A percentile compares a stretch with the other conserved stretches of the same genome.
Evolutionary conservation across 768 basidiomycete genomes (phyloP).

Genomic region (Cystofilobasidium macerans): DNA sequence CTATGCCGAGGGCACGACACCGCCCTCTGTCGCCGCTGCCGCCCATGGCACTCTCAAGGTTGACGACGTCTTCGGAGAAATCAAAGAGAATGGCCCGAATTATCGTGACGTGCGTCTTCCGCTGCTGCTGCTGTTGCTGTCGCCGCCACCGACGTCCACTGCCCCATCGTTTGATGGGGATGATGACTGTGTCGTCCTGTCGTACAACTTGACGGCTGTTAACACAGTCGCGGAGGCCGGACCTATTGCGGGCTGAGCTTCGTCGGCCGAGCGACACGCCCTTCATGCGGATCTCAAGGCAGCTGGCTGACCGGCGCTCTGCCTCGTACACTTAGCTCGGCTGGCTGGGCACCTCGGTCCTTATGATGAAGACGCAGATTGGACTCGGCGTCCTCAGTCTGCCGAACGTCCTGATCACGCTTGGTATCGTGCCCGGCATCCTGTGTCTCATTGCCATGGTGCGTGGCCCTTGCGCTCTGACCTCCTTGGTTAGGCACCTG

Average conservation of each 20-base stretch:
- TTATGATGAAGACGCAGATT: slow-evolving; percentile 4
- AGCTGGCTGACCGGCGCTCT: neutral
- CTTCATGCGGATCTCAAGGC: neutral
- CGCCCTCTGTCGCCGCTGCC: too few species aligned
- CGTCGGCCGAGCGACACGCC: too few species aligned
- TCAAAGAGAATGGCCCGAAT: neutral
- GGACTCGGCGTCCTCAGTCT: neutral
- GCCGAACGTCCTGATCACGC: neutral
- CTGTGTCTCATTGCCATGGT: neutral
- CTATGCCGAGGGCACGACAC: too few species aligned
- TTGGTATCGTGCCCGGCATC: neutral
- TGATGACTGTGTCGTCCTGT: too few species aligned
- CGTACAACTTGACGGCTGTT: too few species aligned
- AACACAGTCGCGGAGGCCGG: too few species aligned
- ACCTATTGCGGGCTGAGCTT: too few species aligned
- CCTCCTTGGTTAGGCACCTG: neutral
- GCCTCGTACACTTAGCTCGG: neutral
- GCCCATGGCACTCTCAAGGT: neutral
- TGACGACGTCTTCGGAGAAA: neutral
- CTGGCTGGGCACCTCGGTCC: neutral
- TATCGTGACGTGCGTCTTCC: neutral
- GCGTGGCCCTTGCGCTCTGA: neutral
- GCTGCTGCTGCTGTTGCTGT: too few species aligned
- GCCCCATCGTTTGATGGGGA: too few species aligned
- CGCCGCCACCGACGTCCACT: neutral